Evolutionary conservation across 192 early-diverging fungal species (phyloP).

Genomic region (Backusella circina): DNA sequence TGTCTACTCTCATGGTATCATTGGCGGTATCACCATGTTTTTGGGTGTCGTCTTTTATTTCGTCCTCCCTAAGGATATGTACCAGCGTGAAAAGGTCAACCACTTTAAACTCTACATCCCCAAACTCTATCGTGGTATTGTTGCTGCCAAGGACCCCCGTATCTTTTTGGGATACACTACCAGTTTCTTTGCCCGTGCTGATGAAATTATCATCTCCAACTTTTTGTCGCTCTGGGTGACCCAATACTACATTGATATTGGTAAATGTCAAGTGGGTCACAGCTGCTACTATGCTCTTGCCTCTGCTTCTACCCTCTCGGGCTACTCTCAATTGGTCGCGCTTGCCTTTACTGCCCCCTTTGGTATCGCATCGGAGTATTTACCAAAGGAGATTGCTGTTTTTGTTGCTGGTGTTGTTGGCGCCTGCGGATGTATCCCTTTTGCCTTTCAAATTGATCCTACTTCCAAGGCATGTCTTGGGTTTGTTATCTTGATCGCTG

Average conservation of each 20-base stretch:
- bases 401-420: constrained; percentile 49
- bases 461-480: constrained; percentile 40
- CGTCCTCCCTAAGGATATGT: constrained; percentile 25
- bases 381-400: constrained; percentile 34
- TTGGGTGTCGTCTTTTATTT: constrained; percentile 33
- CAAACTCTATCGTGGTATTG: constrained; percentile 51
- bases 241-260: constrained; percentile 56
- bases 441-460: constrained; percentile 46
- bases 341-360: constrained; percentile 61
- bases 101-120: constrained; percentile 13
- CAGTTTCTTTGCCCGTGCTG: constrained; percentile 68
- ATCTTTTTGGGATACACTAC: constrained; percentile 61
- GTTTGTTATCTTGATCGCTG: constrained; percentile 46
- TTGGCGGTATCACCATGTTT: constrained; percentile 33
- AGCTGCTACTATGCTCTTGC: constrained; percentile 29
- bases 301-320: constrained; percentile 36
- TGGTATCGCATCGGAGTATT: constrained; percentile 38
- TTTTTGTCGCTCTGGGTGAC: constrained; percentile 64
- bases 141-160: constrained; percentile 53
- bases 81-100: not conserved
- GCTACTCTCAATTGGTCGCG: constrained; percentile 62
- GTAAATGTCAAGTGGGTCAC: constrained; percentile 37
- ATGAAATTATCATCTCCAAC: constrained; percentile 66
- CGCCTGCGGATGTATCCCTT: constrained; percentile 44
- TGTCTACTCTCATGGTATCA: constrained; percentile 20